Evolutionary conservation across 331 rosid species (phyloP).

Genomic region (Pyracantha coccinea): DNA sequence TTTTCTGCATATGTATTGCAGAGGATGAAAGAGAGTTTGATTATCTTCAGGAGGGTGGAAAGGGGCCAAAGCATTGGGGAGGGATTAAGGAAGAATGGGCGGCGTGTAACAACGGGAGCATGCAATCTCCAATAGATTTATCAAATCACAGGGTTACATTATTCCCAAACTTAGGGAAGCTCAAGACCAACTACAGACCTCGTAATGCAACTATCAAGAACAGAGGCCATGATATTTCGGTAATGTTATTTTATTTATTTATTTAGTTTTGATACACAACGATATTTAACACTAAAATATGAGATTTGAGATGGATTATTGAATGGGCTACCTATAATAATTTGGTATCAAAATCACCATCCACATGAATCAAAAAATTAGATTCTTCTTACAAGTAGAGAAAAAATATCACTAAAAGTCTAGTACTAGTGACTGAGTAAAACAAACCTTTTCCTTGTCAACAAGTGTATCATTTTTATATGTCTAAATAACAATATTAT

Average conservation of each 20-base stretch:
- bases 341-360: too few species aligned
- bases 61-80: slow-evolving; percentile 32
- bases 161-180: neutral
- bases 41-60: neutral
- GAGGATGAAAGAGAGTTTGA: slow-evolving; percentile 30
- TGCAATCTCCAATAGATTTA: slow-evolving; percentile 27
- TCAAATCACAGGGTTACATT: neutral
- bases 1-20: neutral
- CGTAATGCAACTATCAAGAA: slow-evolving; percentile 22
- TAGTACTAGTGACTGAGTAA: too few species aligned
- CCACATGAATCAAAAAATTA: too few species aligned
- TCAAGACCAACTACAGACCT: slow-evolving; percentile 6
- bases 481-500: too few species aligned
- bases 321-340: too few species aligned
- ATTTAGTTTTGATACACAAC: too few species aligned
- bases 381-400: too few species aligned
- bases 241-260: neutral
- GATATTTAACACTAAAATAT: too few species aligned
- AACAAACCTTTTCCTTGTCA: too few species aligned
- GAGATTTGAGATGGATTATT: too few species aligned
- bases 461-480: too few species aligned
- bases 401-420: too few species aligned
- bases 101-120: slow-evolving; percentile 18
- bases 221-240: slow-evolving; percentile 21
- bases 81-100: slow-evolving; percentile 25